Percentiles rank a stretch among this genome's conserved stretches.
Evolutionary conservation across 1,139 yeast species (phyloP).

Genomic region (Sugiyamaella castrensis): DNA sequence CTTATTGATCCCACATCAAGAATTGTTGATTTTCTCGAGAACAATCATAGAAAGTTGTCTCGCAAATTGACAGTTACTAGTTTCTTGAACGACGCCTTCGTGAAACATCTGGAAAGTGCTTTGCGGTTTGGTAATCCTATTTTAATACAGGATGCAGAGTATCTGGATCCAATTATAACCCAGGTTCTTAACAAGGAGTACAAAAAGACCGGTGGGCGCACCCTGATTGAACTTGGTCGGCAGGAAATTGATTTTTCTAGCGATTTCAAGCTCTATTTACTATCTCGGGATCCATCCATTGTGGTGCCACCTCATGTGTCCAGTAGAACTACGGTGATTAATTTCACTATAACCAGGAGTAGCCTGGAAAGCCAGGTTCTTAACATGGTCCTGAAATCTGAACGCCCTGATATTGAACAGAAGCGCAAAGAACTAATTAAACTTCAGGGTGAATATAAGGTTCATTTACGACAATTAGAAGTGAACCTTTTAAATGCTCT

Average conservation of each 20-base stretch:
- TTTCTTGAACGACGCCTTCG: slow-evolving; percentile 67
- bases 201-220: slow-evolving; percentile 67
- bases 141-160: slow-evolving; percentile 74
- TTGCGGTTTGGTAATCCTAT: slow-evolving; percentile 78
- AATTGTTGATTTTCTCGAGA: slow-evolving; percentile 44
- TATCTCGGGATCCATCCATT: slow-evolving; percentile 55
- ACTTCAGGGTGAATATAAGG: slow-evolving; percentile 59
- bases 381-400: slow-evolving; percentile 52
- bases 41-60: slow-evolving; percentile 29
- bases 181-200: slow-evolving; percentile 61
- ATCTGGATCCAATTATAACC: slow-evolving; percentile 69
- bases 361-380: slow-evolving; percentile 64
- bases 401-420: slow-evolving; percentile 65
- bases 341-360: slow-evolving; percentile 67
- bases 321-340: slow-evolving; percentile 61
- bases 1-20: slow-evolving; percentile 72
- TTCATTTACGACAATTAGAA: slow-evolving; percentile 57
- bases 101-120: slow-evolving; percentile 73
- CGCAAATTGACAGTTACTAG: slow-evolving; percentile 57
- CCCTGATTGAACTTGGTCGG: slow-evolving; percentile 57
- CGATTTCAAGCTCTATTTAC: slow-evolving; percentile 57
- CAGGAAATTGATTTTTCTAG: slow-evolving; percentile 66
- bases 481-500: slow-evolving; percentile 57
- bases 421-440: slow-evolving; percentile 53
- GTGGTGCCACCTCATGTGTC: slow-evolving; percentile 55